Conservation (phyloP, 2,329 filamentous ascomycete genomes). For the Aschersonia sp. region DNA sequence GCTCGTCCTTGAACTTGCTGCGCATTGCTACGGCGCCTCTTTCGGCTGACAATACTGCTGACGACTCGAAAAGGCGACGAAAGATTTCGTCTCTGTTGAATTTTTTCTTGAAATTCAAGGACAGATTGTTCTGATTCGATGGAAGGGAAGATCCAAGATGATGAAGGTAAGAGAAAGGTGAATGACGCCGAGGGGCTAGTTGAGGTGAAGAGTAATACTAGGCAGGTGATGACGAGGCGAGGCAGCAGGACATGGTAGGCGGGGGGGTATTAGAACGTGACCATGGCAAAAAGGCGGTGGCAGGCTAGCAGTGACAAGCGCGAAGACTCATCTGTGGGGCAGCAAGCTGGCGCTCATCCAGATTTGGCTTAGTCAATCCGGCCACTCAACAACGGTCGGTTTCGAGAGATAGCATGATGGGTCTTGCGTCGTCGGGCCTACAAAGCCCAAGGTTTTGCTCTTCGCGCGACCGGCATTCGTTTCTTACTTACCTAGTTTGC, state of each 20-base stretch:
- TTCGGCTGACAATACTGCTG: not conserved
- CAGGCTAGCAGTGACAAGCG: slow-evolving; percentile 7
- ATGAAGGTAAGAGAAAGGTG: not conserved
- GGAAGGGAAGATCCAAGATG: not conserved
- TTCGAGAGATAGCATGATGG: too few species aligned
- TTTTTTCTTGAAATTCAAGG: not conserved
- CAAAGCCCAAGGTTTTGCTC: too few species aligned
- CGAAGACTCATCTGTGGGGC: slow-evolving; percentile 3
- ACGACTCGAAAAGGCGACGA: not conserved
- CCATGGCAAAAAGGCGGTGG: slow-evolving; percentile 3
- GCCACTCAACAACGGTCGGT: not conserved
- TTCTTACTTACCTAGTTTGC: too few species aligned
- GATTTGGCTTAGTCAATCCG: not conserved
- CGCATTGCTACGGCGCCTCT: slow-evolving; percentile 50
- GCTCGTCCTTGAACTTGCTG: slow-evolving; percentile 99
- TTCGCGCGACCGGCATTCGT: too few species aligned
- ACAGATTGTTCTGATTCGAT: not conserved
- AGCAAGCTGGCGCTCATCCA: not conserved
- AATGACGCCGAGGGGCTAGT: not conserved
- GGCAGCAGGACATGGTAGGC: slow-evolving; percentile 6
- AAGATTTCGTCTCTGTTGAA: slow-evolving; percentile 1
- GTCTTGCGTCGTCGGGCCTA: too few species aligned
- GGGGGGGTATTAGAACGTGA: slow-evolving; percentile 5
- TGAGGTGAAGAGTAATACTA: slow-evolving; percentile 1
- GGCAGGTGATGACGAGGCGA: slow-evolving; percentile 9